phyloP scores from a whole-genome alignment of 75 land plant genomes.

The Cryptomeria japonica region DNA sequence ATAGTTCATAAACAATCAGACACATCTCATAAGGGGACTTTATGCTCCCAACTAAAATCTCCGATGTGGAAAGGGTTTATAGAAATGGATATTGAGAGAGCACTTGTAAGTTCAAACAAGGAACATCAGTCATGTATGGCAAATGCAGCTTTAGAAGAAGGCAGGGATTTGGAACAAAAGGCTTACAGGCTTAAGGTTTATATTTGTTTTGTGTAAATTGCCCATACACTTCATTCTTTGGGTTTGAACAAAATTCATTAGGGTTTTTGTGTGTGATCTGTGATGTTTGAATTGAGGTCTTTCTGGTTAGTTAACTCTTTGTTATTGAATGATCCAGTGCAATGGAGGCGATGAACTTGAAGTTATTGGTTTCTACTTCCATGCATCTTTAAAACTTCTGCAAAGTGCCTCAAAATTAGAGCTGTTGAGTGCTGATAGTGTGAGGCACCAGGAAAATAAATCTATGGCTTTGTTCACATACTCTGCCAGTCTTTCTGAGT shows the following conservation, averaged over 20 bases:
- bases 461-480: neutral
- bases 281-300: neutral
- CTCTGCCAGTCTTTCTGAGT: slow-evolving; percentile 2
- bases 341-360: neutral
- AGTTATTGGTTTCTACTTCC: neutral
- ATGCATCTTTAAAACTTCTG: slow-evolving; percentile 1
- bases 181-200: neutral
- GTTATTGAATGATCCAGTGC: neutral
- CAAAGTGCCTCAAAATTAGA: slow-evolving; percentile 6
- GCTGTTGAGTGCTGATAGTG: neutral
- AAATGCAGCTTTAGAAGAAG: neutral
- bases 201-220: neutral
- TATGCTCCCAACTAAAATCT: neutral
- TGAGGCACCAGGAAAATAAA: neutral
- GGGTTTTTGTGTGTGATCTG: neutral
- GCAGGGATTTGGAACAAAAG: neutral
- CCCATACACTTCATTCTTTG: neutral
- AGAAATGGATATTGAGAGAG: neutral
- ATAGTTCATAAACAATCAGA: slow-evolving; percentile 1
- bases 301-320: neutral
- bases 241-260: neutral
- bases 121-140: neutral
- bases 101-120: neutral
- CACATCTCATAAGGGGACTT: neutral
- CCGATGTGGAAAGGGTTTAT: neutral